Evolutionary conservation across 1,284 basidiomycete species (phyloP), one percentile per base, ranked within the genome.

Genomic region (Ceratorhiza oryzae-sativae): DNA sequence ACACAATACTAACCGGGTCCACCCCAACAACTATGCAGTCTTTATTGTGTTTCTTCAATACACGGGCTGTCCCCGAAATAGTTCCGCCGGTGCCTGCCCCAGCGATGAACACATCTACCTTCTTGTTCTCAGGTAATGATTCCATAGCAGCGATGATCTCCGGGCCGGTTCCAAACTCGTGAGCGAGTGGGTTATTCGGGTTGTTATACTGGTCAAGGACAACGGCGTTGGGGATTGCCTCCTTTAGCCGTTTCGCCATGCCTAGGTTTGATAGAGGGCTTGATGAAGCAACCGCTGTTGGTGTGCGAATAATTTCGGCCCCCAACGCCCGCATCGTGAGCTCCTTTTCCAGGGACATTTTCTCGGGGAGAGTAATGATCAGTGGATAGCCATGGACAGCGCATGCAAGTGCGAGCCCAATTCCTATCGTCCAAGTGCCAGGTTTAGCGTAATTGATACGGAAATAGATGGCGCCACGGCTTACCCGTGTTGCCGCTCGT

Each of bases 281-380:
- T 76, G 95, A 90, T 85, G 87, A 94, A 18, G 93, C 88, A 1
- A 93, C 94, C 75, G 90, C 91, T 30, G 88, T 95, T n/a, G 96
- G 96, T 12, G 97, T 98, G 70, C 97, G 90, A 63, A 98, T 86
- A 65, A 99, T 94, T 80, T 96, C 91, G 3, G 97, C 96, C 10
- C 97, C 97, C 1, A 98, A 85, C 0, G 95, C 94, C 71, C 92
- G 89, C 55, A 99, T 85, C 46, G 94, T 88, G 10, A 94, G 93
- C 82, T 97, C 95, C 82, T 99, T 99, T 83, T 99, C 96, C 73
- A 90, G 82, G 3, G 92, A 95, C 97, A 98, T 99, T 84, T 98
- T 99, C 79, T 95, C 90, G 59, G 96, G 97, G 79, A 97, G 84
- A 71, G 94, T 96, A 80, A 99, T 99, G 79, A 99, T 95, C 82